A percentile compares a stretch with the other conserved stretches of the same genome.
Conservation (phyloP, 2,329 filamentous ascomycete genomes). For the Diaporthe nobilis region DNA sequence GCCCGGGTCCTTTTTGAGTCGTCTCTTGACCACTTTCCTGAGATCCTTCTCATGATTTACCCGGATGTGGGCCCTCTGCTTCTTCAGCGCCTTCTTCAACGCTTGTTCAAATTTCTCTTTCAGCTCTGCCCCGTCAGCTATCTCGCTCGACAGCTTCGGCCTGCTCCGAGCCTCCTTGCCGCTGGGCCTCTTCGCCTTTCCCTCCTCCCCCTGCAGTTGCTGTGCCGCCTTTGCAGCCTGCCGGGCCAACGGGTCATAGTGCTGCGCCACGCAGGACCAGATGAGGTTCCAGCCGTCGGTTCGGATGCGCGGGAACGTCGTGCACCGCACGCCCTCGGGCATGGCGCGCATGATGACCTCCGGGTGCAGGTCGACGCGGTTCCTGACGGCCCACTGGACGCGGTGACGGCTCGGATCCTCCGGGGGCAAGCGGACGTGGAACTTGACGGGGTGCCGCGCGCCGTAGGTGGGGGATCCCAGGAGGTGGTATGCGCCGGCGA, state of each 20-base stretch:
- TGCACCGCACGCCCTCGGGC: not conserved
- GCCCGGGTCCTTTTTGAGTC: not conserved
- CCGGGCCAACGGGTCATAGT: too few species aligned
- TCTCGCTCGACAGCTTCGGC: too few species aligned
- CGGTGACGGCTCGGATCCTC: not conserved
- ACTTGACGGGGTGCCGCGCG: not conserved
- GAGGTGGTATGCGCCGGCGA: not conserved
- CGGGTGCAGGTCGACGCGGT: not conserved
- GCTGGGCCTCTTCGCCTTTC: too few species aligned
- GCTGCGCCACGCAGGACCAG: not conserved
- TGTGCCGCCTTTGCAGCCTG: too few species aligned
- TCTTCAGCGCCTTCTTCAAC: too few species aligned
- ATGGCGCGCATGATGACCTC: not conserved
- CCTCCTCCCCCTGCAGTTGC: too few species aligned
- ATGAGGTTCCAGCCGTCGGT: not conserved
- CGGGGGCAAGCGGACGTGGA: not conserved
- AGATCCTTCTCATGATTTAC: accelerated
- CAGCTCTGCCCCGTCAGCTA: too few species aligned
- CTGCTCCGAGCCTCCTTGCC: not conserved
- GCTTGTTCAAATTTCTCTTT: too few species aligned
- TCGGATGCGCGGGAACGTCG: not conserved
- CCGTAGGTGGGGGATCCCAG: not conserved
- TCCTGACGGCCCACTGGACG: not conserved
- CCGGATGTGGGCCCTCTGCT: not conserved
- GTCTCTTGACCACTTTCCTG: not conserved